phyloP scores from a whole-genome alignment of 2,329 filamentous ascomycete species.

The Fusarium pseudograminearum region DNA sequence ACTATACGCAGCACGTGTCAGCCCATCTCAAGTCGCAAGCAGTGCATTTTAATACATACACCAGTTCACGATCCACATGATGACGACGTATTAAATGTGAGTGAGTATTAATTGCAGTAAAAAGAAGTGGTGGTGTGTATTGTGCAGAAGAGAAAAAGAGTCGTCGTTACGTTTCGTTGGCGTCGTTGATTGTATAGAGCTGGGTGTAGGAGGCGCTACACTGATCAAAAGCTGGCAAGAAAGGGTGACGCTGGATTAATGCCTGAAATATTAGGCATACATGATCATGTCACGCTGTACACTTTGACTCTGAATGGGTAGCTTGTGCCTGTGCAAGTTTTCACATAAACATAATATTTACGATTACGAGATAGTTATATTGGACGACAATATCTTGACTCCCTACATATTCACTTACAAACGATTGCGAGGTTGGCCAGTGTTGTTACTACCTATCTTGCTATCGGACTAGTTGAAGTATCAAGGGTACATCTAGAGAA shows the following conservation, averaged over 20 bases:
- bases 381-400: neutral
- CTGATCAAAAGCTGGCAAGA: slow-evolving; percentile 49
- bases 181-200: slow-evolving; percentile 39
- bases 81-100: slow-evolving; percentile 50
- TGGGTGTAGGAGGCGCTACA: slow-evolving; percentile 39
- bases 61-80: slow-evolving; percentile 96
- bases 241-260: slow-evolving; percentile 40
- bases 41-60: slow-evolving; percentile 69
- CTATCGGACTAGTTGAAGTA: neutral
- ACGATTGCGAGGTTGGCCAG: neutral
- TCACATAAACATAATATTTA: neutral
- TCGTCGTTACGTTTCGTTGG: slow-evolving; percentile 44
- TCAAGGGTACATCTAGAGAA: too few species aligned
- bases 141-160: slow-evolving; percentile 23
- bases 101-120: slow-evolving; percentile 40
- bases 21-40: slow-evolving; percentile 38
- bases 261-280: slow-evolving; percentile 46
- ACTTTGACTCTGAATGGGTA: slow-evolving; percentile 24
- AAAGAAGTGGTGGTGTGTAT: slow-evolving; percentile 28
- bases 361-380: neutral
- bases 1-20: slow-evolving; percentile 63
- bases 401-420: neutral
- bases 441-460: neutral
- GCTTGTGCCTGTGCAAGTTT: neutral
- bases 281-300: slow-evolving; percentile 41